Base-by-base conservation (phyloP, 768 basidiomycete genomes). In the Boletus insuetus region DNA sequence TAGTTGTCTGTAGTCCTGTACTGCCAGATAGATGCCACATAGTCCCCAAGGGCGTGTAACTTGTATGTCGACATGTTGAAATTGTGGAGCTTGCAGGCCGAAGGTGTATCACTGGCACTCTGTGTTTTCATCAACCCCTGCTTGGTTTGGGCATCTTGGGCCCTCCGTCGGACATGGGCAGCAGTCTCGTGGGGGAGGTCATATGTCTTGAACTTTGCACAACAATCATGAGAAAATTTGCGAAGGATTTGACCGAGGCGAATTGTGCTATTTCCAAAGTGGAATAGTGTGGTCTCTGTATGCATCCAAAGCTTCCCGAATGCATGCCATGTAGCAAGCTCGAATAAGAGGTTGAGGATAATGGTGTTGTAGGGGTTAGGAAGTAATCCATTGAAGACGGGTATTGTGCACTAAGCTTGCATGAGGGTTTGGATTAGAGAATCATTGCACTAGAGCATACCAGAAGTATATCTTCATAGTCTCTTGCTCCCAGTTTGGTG, bases 151-250 rank as follows among this genome's bases (percentile, higher is more conserved):
- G 12, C 12, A 34, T 11, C n/a, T 34, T 2, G 7, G 6, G 24
- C 1, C 1, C 49, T 49, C 8, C 61, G 61, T 4, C 64, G 59
- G 0, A 58, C 43, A 0, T 65, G 56, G 0, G 68, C 69, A 11
- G 64, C 69, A 13, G 61, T 60, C 45, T 78, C 75, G 0, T n/a
- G 17, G 0, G 71, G 69, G 3, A 76, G 64, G 8, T 77, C 73
- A 0, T 37, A 47, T 3, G 74, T 78, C 0, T 46, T 10, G 26
- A 63, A 74, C 0, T 41, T 48, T 0, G 26, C 6, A 31, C 69
- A 74, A 7, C 20, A 22, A 14, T 42, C 22, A 13, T 2, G 12
- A 14, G 20, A 14, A 16, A 42, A 42, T 14, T 42, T 22, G 20
- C 2, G 22, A 14, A 42, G 16, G 11, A 22, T 14, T 22, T 42